phyloP scores from a whole-genome alignment of 2,329 filamentous ascomycete genomes.

The Ustilaginoidea virens region DNA sequence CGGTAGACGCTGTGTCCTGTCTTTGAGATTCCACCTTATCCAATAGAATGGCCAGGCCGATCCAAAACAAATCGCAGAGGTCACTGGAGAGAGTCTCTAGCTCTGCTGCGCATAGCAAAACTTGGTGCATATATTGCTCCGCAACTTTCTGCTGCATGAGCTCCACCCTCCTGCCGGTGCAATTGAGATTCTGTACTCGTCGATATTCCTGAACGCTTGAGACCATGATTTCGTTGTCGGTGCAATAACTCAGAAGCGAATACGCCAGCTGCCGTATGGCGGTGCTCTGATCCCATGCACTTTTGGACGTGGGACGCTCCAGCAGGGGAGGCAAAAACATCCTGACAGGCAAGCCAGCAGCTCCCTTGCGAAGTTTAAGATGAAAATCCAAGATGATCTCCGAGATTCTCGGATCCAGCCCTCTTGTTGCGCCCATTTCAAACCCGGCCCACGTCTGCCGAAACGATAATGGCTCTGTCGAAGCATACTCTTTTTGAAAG shows the following conservation, averaged over 20 bases:
- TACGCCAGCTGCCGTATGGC: conserved; percentile 38
- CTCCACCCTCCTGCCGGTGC: conserved; percentile 13
- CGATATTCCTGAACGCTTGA: conserved; percentile 20
- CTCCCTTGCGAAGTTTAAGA: background rate
- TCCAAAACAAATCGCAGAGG: conserved; percentile 7
- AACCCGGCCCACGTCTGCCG: background rate
- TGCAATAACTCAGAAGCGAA: conserved; percentile 17
- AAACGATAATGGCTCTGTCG: background rate
- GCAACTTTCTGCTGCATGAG: conserved; percentile 5
- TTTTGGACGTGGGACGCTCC: conserved; percentile 37
- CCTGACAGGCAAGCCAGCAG: conserved; percentile 11
- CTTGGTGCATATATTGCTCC: conserved; percentile 5
- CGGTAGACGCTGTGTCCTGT: conserved; percentile 7
- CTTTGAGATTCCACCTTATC: conserved; percentile 15
- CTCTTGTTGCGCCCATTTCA: conserved; percentile 4
- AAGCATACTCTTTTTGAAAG: conserved; percentile 1
- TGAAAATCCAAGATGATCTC: conserved; percentile 20
- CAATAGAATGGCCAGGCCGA: conserved; percentile 9
- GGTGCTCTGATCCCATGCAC: conserved; percentile 40
- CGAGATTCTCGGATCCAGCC: conserved; percentile 22
- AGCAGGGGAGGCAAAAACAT: conserved; percentile 53
- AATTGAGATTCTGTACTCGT: conserved; percentile 15
- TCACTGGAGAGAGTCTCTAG: conserved; percentile 6
- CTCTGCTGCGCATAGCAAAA: conserved; percentile 6
- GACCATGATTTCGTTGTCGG: background rate